These are phyloP conservation scores for Chrysopogon serrulatus DNA, from an alignment of 176 grass and related monocot genomes.

Conservation along the genomic window DNA sequence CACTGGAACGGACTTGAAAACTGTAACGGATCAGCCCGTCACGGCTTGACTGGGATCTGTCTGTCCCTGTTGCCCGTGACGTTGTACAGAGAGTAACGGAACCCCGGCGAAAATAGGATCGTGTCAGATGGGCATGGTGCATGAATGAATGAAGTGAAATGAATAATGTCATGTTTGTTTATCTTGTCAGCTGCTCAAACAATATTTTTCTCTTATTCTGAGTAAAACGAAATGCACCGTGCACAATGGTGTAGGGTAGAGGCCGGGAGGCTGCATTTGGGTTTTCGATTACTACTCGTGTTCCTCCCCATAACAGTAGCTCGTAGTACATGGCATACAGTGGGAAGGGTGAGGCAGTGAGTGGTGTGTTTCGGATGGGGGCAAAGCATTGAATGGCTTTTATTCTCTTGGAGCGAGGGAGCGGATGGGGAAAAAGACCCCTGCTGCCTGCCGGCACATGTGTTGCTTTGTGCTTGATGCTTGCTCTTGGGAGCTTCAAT, in stretches of 20 bases:
- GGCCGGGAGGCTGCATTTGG: too few relatives aligned
- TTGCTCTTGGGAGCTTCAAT: conserved; percentile 36
- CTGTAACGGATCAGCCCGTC: not conserved
- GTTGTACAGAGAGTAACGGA: not conserved
- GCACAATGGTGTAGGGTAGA: too few relatives aligned
- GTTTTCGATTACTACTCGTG: too few relatives aligned
- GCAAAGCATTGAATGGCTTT: conserved; percentile 11
- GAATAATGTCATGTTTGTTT: too few relatives aligned
- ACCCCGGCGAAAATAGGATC: not conserved
- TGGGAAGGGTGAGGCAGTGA: too few relatives aligned
- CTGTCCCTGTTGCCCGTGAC: not conserved
- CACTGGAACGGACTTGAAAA: not conserved
- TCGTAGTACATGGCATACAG: too few relatives aligned
- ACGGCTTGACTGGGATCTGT: not conserved
- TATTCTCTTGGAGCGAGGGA: conserved; percentile 3
- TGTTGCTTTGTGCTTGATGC: conserved; percentile 27
- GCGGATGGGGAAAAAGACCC: not conserved
- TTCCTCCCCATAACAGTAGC: too few relatives aligned
- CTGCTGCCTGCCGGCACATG: conserved; percentile 25
- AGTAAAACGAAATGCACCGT: not conserved
- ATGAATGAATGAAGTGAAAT: not conserved
- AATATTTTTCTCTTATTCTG: too few relatives aligned
- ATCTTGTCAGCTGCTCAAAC: too few relatives aligned
- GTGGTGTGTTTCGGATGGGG: too few relatives aligned
- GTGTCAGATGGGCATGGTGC: not conserved